Conservation (phyloP, 2,329 filamentous ascomycete genomes). For the Colletotrichum sp. region DNA sequence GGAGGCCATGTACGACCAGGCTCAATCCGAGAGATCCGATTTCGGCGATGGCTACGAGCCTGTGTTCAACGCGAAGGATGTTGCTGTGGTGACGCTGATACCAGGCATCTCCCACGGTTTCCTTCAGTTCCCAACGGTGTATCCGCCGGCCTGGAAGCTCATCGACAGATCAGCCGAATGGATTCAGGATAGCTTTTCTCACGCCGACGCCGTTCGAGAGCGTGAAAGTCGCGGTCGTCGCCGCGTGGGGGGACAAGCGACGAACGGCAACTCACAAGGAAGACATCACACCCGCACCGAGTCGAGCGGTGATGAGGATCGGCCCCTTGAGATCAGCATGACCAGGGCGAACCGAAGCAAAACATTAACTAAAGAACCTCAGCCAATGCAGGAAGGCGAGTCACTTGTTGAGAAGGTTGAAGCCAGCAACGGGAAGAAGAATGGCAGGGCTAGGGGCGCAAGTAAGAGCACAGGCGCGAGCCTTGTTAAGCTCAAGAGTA, state of each 20-base stretch:
- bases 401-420: conserved; percentile 26
- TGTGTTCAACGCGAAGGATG: conserved; percentile 73
- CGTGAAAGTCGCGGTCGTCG: conserved; percentile 6
- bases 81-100: conserved; percentile 82
- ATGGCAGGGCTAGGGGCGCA: conserved; percentile 33
- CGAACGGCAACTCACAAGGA: conserved; percentile 21
- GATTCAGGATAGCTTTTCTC: conserved; percentile 78
- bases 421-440: conserved; percentile 22
- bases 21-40: conserved; percentile 39
- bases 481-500: conserved; percentile 59
- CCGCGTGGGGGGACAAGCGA: background rate
- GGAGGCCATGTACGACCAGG: conserved; percentile 48
- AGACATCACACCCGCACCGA: conserved; percentile 48
- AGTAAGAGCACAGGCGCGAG: conserved; percentile 49
- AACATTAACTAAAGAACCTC: conserved; percentile 21
- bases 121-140: conserved; percentile 86
- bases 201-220: conserved; percentile 44
- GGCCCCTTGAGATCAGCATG: conserved; percentile 81
- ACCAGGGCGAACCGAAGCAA: conserved; percentile 38
- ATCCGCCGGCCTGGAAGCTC: conserved; percentile 88
- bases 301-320: conserved; percentile 79
- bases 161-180: conserved; percentile 79
- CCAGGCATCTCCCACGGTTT: conserved; percentile 94
- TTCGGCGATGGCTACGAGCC: conserved; percentile 39
- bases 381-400: conserved; percentile 22